Conservation (phyloP, 1,139 yeast genomes). For the Magnusiomyces ingens region DNA sequence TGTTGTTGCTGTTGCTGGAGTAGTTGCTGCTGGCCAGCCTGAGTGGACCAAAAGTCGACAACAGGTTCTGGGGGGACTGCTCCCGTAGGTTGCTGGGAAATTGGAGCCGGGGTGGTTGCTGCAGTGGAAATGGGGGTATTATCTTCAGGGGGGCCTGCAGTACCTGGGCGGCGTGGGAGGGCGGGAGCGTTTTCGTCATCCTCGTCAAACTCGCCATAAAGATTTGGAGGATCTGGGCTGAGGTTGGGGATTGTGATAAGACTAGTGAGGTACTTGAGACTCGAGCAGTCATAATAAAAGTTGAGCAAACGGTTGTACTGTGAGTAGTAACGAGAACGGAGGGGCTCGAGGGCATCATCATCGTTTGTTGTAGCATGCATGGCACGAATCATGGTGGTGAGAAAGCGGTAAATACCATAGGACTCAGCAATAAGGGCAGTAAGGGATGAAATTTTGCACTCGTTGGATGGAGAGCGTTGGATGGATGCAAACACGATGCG, state of each 20-base stretch:
- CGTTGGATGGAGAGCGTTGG: slow-evolving; percentile 57
- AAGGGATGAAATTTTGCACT: slow-evolving; percentile 79
- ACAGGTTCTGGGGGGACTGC: slow-evolving; percentile 29
- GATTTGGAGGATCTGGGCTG: slow-evolving; percentile 64
- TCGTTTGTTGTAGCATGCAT: slow-evolving; percentile 71
- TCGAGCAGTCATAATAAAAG: slow-evolving; percentile 85
- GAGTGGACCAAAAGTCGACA: slow-evolving; percentile 45
- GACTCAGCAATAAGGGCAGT: slow-evolving; percentile 92
- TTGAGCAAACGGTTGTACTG: slow-evolving; percentile 78
- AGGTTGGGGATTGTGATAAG: slow-evolving; percentile 82
- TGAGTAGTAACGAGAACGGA: slow-evolving; percentile 64
- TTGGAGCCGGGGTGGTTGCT: slow-evolving; percentile 40
- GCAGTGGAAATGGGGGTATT: slow-evolving; percentile 32
- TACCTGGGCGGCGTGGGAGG: slow-evolving; percentile 41
- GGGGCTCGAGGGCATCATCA: slow-evolving; percentile 70
- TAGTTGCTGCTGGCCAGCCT: slow-evolving; percentile 37
- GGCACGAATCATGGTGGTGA: slow-evolving; percentile 87
- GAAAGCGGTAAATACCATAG: slow-evolving; percentile 85
- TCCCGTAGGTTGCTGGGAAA: slow-evolving; percentile 39
- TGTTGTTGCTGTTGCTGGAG: slow-evolving; percentile 33
- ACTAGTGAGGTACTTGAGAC: slow-evolving; percentile 74
- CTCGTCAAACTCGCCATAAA: slow-evolving; percentile 41
- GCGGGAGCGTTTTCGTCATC: slow-evolving; percentile 38
- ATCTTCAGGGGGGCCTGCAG: slow-evolving; percentile 21
- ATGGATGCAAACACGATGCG: slow-evolving; percentile 70